Evolutionary conservation across 805 yeast species (phyloP), one percentile per base, ranked within the genome.

Genomic region (Kodamaea neixiangensis): DNA sequence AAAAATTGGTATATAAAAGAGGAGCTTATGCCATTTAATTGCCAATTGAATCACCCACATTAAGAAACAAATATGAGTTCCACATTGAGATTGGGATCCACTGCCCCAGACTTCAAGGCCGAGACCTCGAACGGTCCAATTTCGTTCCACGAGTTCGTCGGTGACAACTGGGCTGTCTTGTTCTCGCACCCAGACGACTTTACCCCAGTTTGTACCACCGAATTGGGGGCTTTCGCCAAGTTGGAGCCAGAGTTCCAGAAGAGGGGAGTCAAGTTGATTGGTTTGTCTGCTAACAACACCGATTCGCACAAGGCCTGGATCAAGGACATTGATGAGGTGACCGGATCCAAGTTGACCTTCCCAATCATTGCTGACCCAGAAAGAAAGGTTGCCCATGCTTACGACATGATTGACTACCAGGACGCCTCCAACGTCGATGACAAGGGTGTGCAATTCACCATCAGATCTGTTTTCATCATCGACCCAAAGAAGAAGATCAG

Each of bases 181-280:
- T 91, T 91, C 75, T 88, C 96, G 20, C 97, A 91, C 72, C 97
- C 97, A 55, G 97, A 91, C 50, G 97, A 91, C 71, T 92, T 89
- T 79, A 91, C 97, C 15, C 97, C 97, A 44, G 97, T 91, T 50
- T 91, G 97, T 73, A 92, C 97, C 64, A 91, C 97, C 51, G 97
- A 91, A 77, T 80, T 91, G 66, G 97, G 97, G 60, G 97, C 96
- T 17, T 92, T 91, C 64, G 91, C 97, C 57, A 81, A 84, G 62
- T 81, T 90, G 73, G 88, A 89, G 76, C 89, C 91, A 49, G 97
- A 91, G 71, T 91, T 91, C 64, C 83, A 85, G 65, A 78, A 86
- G 73, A 84, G 97, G 78, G 82, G 83, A 66, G 88, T 86, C 67
- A 90, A 91, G 77, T 80, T 91, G 71, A 87, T 91, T 71, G 97